Evolutionary conservation across 331 rosid species (phyloP).

Genomic region (Acacia pycnantha): DNA sequence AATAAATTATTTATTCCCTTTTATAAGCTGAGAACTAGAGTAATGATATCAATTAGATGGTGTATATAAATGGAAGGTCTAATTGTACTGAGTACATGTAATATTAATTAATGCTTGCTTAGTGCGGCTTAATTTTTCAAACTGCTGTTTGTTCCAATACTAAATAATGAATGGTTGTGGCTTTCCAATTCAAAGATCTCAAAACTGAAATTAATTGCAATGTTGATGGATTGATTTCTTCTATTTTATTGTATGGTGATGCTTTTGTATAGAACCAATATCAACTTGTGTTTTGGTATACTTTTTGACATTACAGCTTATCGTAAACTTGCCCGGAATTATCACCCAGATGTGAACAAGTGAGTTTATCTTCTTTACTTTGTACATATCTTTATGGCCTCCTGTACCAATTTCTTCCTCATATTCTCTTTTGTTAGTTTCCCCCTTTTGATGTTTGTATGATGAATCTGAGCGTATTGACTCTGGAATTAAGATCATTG

Average conservation of each 20-base stretch:
- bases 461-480: background rate
- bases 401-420: conserved; percentile 9
- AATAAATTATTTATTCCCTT: background rate
- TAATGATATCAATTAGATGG: background rate
- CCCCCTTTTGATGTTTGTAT: background rate
- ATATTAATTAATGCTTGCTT: background rate
- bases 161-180: background rate
- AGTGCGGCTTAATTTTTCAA: background rate
- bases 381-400: conserved; percentile 11
- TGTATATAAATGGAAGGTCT: background rate
- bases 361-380: conserved; percentile 41
- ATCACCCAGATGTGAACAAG: conserved; percentile 99
- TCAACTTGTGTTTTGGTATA: background rate
- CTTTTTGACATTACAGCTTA: conserved; percentile 68
- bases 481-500: background rate
- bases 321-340: conserved; percentile 93
- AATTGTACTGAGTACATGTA: background rate
- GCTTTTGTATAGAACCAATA: background rate
- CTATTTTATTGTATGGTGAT: conserved; percentile 13
- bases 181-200: conserved; percentile 3
- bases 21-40: background rate
- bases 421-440: background rate
- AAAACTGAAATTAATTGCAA: background rate
- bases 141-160: background rate
- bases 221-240: background rate